These are phyloP conservation scores for Raphanus raphanistrum DNA, from an alignment of 345 rosid species.

Conservation along the genomic window DNA sequence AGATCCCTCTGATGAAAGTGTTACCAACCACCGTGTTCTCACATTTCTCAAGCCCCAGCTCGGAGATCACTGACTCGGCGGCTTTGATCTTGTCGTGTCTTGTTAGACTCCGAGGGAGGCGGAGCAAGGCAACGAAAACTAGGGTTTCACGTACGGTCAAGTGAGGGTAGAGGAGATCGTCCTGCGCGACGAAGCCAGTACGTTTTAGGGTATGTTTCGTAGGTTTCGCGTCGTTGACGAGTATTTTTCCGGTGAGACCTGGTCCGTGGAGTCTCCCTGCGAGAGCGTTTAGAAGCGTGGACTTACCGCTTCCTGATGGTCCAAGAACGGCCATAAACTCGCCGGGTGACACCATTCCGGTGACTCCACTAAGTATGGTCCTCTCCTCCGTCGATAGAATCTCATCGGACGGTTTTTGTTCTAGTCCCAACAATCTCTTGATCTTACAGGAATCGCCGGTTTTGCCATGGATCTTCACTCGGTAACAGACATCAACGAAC, in stretches of 20 bases:
- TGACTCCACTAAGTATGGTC: conserved; percentile 59
- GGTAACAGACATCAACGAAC: conserved; percentile 73
- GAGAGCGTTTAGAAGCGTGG: conserved; percentile 73
- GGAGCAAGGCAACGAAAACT: conserved; percentile 69
- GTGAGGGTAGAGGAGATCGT: conserved; percentile 89
- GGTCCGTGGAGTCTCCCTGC: conserved; percentile 68
- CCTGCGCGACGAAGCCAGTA: conserved; percentile 90
- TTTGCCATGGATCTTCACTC: conserved; percentile 48
- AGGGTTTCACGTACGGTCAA: conserved; percentile 90
- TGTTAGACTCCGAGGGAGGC: conserved; percentile 54
- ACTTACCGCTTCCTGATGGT: conserved; percentile 94
- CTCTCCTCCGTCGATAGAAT: conserved; percentile 50
- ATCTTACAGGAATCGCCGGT: conserved; percentile 30
- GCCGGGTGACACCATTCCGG: conserved; percentile 82
- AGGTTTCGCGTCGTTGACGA: conserved; percentile 54
- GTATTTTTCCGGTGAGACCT: conserved; percentile 64
- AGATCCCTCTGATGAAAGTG: conserved; percentile 77
- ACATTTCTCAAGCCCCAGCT: conserved; percentile 78
- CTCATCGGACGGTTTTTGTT: conserved; percentile 34
- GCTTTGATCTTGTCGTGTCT: conserved; percentile 52
- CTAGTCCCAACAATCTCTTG: conserved; percentile 39
- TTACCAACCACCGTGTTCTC: conserved; percentile 85
- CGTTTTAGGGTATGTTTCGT: conserved; percentile 54
- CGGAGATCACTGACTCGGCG: conserved; percentile 67
- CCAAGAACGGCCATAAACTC: conserved; percentile 90